Evolutionary conservation across 805 yeast genomes (phyloP).

Genomic region (Saccharomycopsis olivae): DNA sequence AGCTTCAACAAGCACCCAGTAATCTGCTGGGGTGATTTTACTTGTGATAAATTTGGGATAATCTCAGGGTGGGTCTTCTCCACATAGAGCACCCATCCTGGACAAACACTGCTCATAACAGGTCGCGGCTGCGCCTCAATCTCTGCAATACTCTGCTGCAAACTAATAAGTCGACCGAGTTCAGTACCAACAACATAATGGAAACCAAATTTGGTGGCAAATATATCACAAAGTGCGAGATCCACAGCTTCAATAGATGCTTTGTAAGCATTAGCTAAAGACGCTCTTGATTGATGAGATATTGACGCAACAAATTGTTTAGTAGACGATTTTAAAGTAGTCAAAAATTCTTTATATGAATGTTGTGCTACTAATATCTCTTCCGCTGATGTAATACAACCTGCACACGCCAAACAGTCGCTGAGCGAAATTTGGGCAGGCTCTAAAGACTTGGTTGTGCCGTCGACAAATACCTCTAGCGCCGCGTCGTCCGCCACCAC

Average conservation of each 20-base stretch:
- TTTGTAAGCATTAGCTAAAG: constrained; percentile 60
- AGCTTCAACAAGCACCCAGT: constrained; percentile 71
- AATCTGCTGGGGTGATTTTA: constrained; percentile 88
- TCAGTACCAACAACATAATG: constrained; percentile 74
- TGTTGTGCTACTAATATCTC: constrained; percentile 87
- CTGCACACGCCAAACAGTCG: constrained; percentile 94
- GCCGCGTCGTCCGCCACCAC: constrained; percentile 50
- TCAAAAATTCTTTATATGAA: constrained; percentile 68
- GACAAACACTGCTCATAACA: constrained; percentile 66
- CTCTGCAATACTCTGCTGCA: constrained; percentile 38
- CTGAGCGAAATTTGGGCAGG: constrained; percentile 83
- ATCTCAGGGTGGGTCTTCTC: constrained; percentile 91
- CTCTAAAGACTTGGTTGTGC: constrained; percentile 39
- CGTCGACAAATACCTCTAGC: constrained; percentile 57
- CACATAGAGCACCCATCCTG: constrained; percentile 94
- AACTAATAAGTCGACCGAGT: constrained; percentile 61
- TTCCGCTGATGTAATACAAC: constrained; percentile 97
- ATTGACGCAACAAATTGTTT: constrained; percentile 58
- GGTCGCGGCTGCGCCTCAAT: constrained; percentile 30
- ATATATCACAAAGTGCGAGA: constrained; percentile 44
- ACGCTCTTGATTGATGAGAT: constrained; percentile 78
- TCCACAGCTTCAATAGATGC: constrained; percentile 50
- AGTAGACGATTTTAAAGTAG: constrained; percentile 34
- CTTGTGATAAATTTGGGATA: constrained; percentile 55
- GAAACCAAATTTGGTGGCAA: constrained; percentile 55